phyloP scores from a whole-genome alignment of 768 basidiomycete genomes.

The Tylopilus vinaceipallidus region DNA sequence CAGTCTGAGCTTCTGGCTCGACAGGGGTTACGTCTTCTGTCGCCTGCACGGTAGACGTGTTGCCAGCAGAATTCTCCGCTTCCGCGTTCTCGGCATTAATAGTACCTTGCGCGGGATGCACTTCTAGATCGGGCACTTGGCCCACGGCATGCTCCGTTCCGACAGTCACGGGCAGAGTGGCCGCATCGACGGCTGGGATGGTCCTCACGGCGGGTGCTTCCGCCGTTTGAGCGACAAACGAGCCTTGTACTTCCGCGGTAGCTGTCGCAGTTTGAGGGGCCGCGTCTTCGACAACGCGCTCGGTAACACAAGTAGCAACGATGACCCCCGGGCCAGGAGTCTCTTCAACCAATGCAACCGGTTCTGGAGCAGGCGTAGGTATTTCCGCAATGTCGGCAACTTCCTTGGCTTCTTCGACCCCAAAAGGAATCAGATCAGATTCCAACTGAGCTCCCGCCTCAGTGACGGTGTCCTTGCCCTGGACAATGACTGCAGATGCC shows the following conservation, averaged over 20 bases:
- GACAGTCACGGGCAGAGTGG: neutral
- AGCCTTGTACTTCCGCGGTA: neutral
- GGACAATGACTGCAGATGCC: neutral
- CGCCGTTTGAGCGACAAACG: neutral
- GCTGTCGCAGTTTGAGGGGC: neutral
- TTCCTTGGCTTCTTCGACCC: constrained; percentile 9
- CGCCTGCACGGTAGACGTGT: neutral
- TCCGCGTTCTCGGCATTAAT: neutral
- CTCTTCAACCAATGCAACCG: constrained; percentile 13
- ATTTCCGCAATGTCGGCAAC: constrained; percentile 11
- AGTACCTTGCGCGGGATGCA: neutral
- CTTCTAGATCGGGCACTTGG: constrained; percentile 2
- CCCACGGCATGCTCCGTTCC: constrained; percentile 7
- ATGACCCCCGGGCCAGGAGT: constrained; percentile 11
- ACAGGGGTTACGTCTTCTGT: neutral
- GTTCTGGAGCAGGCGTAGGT: constrained; percentile 14
- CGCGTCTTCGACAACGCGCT: neutral
- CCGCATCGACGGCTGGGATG: neutral
- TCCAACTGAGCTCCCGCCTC: constrained; percentile 16
- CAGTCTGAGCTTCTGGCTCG: constrained; percentile 5
- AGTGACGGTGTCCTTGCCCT: constrained; percentile 1
- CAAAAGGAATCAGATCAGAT: neutral
- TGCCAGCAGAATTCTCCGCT: neutral
- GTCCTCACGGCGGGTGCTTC: neutral
- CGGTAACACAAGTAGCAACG: neutral